phyloP scores from a whole-genome alignment of 176 grass and related monocot genomes.

The Coix lacrymajobi region DNA sequence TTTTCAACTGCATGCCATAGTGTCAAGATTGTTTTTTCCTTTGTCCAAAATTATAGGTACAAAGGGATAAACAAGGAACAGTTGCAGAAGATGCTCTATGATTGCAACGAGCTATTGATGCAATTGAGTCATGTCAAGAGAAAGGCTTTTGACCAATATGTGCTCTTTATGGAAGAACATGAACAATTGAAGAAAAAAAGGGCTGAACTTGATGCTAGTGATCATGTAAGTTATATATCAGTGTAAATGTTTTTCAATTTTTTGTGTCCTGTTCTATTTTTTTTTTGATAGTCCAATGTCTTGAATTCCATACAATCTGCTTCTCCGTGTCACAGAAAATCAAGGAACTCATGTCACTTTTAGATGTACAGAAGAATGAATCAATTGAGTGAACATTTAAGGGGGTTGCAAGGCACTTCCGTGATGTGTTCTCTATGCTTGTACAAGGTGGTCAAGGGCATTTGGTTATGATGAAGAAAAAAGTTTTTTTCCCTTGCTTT shows the following conservation, averaged over 20 bases:
- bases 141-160: conserved; percentile 88
- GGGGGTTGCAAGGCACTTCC: conserved; percentile 87
- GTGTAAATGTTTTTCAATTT: neutral
- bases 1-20: neutral
- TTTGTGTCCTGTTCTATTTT: no score
- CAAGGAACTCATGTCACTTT: conserved; percentile 66
- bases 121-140: conserved; percentile 87
- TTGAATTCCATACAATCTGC: no score
- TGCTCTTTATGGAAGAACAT: conserved; percentile 73
- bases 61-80: conserved; percentile 85
- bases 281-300: no score
- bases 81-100: conserved; percentile 74
- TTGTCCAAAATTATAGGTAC: conserved; percentile 43
- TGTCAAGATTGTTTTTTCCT: neutral
- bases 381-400: conserved; percentile 97
- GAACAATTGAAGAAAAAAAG: conserved; percentile 71
- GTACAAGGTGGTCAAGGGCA: conserved; percentile 92
- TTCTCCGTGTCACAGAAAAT: conserved; percentile 63
- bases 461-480: conserved; percentile 99
- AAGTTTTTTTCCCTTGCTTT: conserved; percentile 35
- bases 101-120: conserved; percentile 59
- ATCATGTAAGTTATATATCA: conserved; percentile 38
- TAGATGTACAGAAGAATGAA: conserved; percentile 95
- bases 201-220: conserved; percentile 79
- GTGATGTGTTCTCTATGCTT: conserved; percentile 79